Percentiles rank a stretch among this genome's conserved stretches.
phyloP scores from a whole-genome alignment of 768 basidiomycete genomes.

The Chalciporus piperatus region DNA sequence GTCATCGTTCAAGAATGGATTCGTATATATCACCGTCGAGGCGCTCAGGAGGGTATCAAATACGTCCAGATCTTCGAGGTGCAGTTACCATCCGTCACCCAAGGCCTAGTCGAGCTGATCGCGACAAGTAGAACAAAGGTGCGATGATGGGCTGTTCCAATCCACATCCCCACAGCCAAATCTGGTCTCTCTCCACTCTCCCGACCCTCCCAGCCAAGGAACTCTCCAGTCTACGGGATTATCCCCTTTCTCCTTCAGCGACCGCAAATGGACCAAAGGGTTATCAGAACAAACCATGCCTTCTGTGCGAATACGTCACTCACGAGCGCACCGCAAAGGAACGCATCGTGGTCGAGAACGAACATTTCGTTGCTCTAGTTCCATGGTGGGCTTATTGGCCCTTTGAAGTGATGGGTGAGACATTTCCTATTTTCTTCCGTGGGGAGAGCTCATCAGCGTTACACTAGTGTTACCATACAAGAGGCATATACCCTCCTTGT shows the following conservation, averaged over 20 bases:
- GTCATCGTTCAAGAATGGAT: conserved; percentile 74
- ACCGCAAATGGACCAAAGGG: conserved; percentile 52
- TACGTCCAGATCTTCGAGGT: conserved; percentile 92
- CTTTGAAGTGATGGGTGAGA: conserved; percentile 72
- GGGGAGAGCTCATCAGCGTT: conserved; percentile 1
- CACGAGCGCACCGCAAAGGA: conserved; percentile 56
- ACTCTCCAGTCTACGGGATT: conserved; percentile 51
- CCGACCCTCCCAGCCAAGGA: conserved; percentile 72
- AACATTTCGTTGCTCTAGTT: conserved; percentile 79
- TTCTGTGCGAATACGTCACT: conserved; percentile 79
- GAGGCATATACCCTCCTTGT: conserved; percentile 74
- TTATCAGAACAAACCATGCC: conserved; percentile 55
- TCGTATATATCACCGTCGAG: conserved; percentile 56
- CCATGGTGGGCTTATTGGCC: conserved; percentile 98
- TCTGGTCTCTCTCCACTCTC: conserved; percentile 74
- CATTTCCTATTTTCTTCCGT: background rate
- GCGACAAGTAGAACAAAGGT: conserved; percentile 70
- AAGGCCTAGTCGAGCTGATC: background rate
- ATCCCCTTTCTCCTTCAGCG: conserved; percentile 36
- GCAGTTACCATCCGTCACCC: conserved; percentile 3
- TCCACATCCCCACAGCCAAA: conserved; percentile 91
- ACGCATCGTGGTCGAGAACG: conserved; percentile 68
- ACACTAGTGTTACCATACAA: conserved; percentile 67
- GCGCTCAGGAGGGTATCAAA: conserved; percentile 61
- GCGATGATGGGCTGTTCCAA: conserved; percentile 95